These are phyloP conservation scores for Rhododendron ovatum DNA, from an alignment of 148 eudicot species.

Conservation along the genomic window DNA sequence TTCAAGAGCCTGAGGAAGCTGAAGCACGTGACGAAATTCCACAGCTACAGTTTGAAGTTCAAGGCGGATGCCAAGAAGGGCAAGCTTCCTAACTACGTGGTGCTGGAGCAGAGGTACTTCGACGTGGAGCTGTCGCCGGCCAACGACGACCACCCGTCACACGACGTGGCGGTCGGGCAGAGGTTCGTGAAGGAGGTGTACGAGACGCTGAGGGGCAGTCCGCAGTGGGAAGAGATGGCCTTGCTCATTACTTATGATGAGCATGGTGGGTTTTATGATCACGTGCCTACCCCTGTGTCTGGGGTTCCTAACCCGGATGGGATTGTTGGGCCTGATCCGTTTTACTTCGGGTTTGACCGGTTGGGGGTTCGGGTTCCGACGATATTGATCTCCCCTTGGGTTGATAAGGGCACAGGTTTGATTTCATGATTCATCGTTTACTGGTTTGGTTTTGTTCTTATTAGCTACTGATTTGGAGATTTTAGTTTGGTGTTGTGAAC, in stretches of 20 bases:
- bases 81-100: constrained; percentile 71
- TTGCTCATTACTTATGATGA: constrained; percentile 84
- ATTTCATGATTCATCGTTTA: background rate
- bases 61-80: constrained; percentile 61
- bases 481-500: background rate
- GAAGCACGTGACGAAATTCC: constrained; percentile 58
- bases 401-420: constrained; percentile 74
- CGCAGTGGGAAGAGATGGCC: constrained; percentile 95
- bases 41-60: constrained; percentile 54
- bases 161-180: constrained; percentile 84
- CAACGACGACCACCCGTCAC: constrained; percentile 92
- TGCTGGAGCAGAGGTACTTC: constrained; percentile 79
- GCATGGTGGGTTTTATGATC: constrained; percentile 94
- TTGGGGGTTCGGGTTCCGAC: constrained; percentile 87
- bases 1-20: constrained; percentile 68
- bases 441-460: background rate
- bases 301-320: constrained; percentile 97
- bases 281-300: constrained; percentile 76
- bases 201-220: constrained; percentile 72
- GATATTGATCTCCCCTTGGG: constrained; percentile 75
- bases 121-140: constrained; percentile 66
- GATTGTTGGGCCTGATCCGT: constrained; percentile 76
- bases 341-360: constrained; percentile 65
- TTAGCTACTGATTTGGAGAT: background rate
- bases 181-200: constrained; percentile 92